Percentiles rank a stretch among this genome's conserved stretches.
Evolutionary conservation across 2,329 filamentous ascomycete species (phyloP).

Genomic region (Cladophialophora psammophila): DNA sequence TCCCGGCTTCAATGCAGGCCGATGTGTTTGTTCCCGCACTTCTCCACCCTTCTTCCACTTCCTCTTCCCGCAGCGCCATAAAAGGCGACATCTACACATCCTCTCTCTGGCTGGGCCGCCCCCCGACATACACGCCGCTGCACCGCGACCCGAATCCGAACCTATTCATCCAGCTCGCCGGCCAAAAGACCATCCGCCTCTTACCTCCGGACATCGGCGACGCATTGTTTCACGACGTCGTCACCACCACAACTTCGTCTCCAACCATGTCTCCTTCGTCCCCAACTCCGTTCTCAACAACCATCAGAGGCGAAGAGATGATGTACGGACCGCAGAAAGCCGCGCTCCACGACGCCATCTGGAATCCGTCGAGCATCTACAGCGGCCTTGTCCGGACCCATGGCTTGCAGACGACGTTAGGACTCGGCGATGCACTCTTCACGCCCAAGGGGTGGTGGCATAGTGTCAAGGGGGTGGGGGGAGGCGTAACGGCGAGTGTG

Average conservation of each 20-base stretch:
- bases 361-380: conserved; percentile 55
- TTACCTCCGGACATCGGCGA: conserved; percentile 70
- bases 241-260: conserved; percentile 45
- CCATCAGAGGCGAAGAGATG: conserved; percentile 83
- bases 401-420: conserved; percentile 63
- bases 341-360: conserved; percentile 72
- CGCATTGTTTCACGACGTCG: conserved; percentile 66
- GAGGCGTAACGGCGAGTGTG: conserved; percentile 66
- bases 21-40: conserved; percentile 71
- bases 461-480: conserved; percentile 71
- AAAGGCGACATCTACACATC: conserved; percentile 86
- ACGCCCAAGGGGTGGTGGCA: conserved; percentile 90
- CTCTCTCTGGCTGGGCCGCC: conserved; percentile 85
- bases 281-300: conserved; percentile 46
- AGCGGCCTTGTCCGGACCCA: conserved; percentile 40
- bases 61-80: conserved; percentile 67
- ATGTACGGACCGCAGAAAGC: conserved; percentile 80
- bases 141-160: conserved; percentile 96
- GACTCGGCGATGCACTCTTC: conserved; percentile 74
- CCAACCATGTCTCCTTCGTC: not conserved
- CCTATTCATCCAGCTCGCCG: conserved; percentile 81
- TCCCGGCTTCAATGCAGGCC: conserved; percentile 67
- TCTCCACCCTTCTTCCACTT: conserved; percentile 34
- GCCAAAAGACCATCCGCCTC: conserved; percentile 76
- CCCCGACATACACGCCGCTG: conserved; percentile 87